A percentile compares a stretch with the other conserved stretches of the same genome.
phyloP scores from a whole-genome alignment of 1,139 yeast species.

The Cylindricascospora bacillispora region DNA sequence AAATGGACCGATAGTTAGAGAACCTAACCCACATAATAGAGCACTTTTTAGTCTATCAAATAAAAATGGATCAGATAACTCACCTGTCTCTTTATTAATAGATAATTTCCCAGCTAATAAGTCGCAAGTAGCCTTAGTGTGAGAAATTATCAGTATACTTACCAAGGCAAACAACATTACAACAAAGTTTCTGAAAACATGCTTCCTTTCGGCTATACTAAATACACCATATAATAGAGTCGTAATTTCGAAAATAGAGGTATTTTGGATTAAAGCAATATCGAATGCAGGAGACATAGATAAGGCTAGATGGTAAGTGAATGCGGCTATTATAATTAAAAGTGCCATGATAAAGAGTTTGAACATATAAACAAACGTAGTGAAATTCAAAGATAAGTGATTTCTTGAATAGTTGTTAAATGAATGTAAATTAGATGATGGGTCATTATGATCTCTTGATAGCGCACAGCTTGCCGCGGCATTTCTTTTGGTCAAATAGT shows the following conservation, averaged over 20 bases:
- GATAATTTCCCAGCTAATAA: slow-evolving; percentile 18
- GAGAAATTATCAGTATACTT: slow-evolving; percentile 14
- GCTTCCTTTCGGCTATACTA: slow-evolving; percentile 7
- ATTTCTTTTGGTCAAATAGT: background rate
- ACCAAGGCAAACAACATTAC: slow-evolving; percentile 7
- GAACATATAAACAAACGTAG: slow-evolving; percentile 3
- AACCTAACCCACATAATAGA: slow-evolving; percentile 18
- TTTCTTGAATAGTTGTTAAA: slow-evolving; percentile 1
- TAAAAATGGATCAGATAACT: slow-evolving; percentile 20
- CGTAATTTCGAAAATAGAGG: slow-evolving; percentile 16
- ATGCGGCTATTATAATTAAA: slow-evolving; percentile 7
- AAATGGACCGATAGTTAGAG: slow-evolving; percentile 19
- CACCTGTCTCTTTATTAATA: slow-evolving; percentile 17
- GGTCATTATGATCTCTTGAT: background rate
- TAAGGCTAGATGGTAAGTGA: slow-evolving; percentile 13
- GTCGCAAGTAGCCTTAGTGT: slow-evolving; percentile 19
- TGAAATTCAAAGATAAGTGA: background rate
- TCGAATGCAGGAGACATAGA: slow-evolving; percentile 18
- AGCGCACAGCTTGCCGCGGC: background rate
- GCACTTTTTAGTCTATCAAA: slow-evolving; percentile 22
- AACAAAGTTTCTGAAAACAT: slow-evolving; percentile 8
- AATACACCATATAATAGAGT: slow-evolving; percentile 14
- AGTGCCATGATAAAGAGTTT: slow-evolving; percentile 10
- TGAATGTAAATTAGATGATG: background rate
- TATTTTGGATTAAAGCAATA: slow-evolving; percentile 17